Base-by-base conservation (phyloP, 495 filamentous ascomycete species). In the Neurospora intermedia region DNA sequence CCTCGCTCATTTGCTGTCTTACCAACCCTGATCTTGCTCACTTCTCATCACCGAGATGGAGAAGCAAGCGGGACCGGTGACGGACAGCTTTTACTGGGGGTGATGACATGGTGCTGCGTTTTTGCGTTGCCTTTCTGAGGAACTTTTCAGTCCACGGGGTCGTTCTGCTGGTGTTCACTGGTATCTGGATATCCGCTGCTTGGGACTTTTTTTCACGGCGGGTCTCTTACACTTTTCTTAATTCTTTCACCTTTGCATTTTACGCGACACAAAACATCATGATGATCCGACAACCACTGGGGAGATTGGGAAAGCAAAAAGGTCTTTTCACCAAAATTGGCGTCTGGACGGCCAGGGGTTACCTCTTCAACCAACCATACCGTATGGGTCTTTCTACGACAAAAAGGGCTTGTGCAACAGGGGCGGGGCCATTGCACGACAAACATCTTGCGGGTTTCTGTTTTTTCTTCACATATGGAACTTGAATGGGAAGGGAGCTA, bases 141-240 rank as follows among this genome's bases (percentile, higher is more conserved):
- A 78, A 77, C 62, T 70, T 18, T 41, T 76, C 73, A 66, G 41
- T 77, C 74, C 75, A 76, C 74, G 77, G 70, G 73, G 76, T 75
- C 72, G 76, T 75, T 77, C 72, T 77, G 75, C 76, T 74, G 77
- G 74, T 80, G 77, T 78, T 74, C 73, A 72, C 73, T 75, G 74
- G 77, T 77, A 80, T 77, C 80, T 81, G 80, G 80, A 81, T 81
- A 81, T 76, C 75, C 74, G 70, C 54, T 76, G 71, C 69, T 79
- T 77, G 76, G 79, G 73, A 75, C 78, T 23, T 72, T 75, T 66
- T 70, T 59, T 43, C 41, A 27, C 73, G n/a, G 15, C 69, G 59
- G 69, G 54, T 54, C 71, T 73, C 23, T 71, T 42, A 18, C 71
- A 75, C 45, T 74, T 77, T 75, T 43, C 69, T 69, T 76, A 69